These are phyloP conservation scores for Gilbertella persicaria DNA, from an alignment of 371 early-diverging fungal genomes.

Conservation along the genomic window DNA sequence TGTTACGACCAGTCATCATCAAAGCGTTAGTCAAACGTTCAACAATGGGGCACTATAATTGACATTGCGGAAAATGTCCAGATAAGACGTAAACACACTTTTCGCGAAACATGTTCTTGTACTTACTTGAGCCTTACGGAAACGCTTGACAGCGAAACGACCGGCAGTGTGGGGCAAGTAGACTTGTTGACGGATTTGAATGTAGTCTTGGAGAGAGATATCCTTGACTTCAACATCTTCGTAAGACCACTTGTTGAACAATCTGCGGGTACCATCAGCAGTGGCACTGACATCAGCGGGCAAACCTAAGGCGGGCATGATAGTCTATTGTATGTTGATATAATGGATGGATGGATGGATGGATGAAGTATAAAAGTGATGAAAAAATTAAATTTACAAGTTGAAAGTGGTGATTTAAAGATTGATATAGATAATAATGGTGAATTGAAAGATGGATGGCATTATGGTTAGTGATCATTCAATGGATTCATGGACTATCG, in stretches of 20 bases:
- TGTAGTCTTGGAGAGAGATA: slow-evolving; percentile 94
- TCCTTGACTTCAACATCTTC: slow-evolving; percentile 97
- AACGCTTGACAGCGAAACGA: slow-evolving; percentile 96
- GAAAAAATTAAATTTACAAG: too few relatives aligned
- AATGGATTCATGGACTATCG: too few relatives aligned
- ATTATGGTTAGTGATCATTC: too few relatives aligned
- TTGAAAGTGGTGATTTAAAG: too few relatives aligned
- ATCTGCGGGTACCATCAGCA: slow-evolving; percentile 69
- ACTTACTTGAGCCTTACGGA: slow-evolving; percentile 95
- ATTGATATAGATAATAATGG: too few relatives aligned
- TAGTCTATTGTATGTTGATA: slow-evolving; percentile 7
- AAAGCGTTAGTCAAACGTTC: slow-evolving; percentile 99
- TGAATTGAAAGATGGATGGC: background rate
- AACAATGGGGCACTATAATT: slow-evolving; percentile 93
- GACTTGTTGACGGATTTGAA: slow-evolving; percentile 91
- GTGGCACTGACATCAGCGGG: slow-evolving; percentile 42
- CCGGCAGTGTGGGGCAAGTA: slow-evolving; percentile 99
- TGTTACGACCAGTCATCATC: slow-evolving; percentile 99
- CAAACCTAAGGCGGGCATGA: slow-evolving; percentile 7
- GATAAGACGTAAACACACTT: background rate
- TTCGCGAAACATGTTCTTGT: background rate
- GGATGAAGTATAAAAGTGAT: background rate
- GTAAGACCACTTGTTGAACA: slow-evolving; percentile 96
- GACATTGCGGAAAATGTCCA: background rate
- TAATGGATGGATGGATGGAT: slow-evolving; percentile 13